phyloP scores from a whole-genome alignment of 371 early-diverging fungal genomes.

The Mucor piriformis region DNA sequence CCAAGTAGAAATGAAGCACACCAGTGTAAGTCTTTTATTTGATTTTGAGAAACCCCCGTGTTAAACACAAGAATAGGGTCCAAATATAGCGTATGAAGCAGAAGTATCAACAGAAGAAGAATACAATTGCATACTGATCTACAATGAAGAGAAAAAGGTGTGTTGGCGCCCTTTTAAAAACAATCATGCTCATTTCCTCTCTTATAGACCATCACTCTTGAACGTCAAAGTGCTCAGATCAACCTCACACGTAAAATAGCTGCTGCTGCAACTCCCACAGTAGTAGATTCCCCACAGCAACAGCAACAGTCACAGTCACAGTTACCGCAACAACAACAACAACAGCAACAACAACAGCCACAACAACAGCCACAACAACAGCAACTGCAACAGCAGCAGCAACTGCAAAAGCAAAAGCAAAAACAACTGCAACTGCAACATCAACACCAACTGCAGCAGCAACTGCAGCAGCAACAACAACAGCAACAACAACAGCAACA shows the following conservation, averaged over 20 bases:
- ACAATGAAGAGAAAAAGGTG: constrained; percentile 25
- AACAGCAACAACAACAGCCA: not conserved
- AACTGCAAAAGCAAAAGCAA: no score
- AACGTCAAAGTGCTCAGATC: constrained; percentile 21
- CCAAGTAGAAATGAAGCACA: constrained; percentile 21
- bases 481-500: no score
- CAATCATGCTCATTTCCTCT: not conserved
- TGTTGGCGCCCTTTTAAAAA: not conserved
- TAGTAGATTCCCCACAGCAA: no score
- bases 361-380: not conserved
- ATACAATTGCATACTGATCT: constrained; percentile 23
- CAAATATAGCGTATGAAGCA: constrained; percentile 16
- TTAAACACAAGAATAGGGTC: no score
- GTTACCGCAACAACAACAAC: no score
- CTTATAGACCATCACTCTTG: constrained; percentile 18
- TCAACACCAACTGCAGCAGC: no score
- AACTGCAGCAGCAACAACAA: no score
- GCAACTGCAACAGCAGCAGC: not conserved
- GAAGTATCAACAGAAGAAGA: constrained; percentile 19
- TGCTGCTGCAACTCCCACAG: no score
- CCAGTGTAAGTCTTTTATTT: constrained; percentile 4
- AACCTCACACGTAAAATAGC: constrained; percentile 12
- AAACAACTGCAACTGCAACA: no score
- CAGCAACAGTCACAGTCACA: no score
- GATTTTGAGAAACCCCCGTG: no score